phyloP scores from a whole-genome alignment of 805 yeast genomes.

The Kuraishia cidri region DNA sequence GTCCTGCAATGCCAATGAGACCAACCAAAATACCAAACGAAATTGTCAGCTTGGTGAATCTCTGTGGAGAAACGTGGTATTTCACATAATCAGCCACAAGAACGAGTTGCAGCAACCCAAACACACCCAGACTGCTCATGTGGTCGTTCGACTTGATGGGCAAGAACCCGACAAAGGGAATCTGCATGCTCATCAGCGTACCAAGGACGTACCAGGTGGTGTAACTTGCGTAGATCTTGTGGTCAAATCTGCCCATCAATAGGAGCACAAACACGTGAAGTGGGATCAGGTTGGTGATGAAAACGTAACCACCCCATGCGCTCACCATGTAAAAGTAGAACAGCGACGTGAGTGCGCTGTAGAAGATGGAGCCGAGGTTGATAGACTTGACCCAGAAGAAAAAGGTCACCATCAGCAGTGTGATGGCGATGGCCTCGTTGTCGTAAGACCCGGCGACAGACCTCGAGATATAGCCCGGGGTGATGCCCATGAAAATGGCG shows the following conservation, averaged over 20 bases:
- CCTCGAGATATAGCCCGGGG: constrained; percentile 97
- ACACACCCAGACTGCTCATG: constrained; percentile 96
- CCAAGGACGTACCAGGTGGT: constrained; percentile 97
- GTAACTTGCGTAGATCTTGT: constrained; percentile 80
- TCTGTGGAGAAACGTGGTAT: constrained; percentile 58
- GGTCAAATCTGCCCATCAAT: constrained; percentile 89
- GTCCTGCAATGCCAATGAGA: constrained; percentile 56
- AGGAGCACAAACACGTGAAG: constrained; percentile 86
- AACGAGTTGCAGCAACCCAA: constrained; percentile 88
- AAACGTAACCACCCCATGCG: constrained; percentile 99
- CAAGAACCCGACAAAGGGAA: constrained; percentile 95
- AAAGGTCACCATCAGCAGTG: constrained; percentile 90
- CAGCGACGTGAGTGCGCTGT: constrained; percentile 76
- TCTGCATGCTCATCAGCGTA: constrained; percentile 98
- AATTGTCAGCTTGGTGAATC: constrained; percentile 62
- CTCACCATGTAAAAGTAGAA: constrained; percentile 97
- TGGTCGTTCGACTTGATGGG: constrained; percentile 97
- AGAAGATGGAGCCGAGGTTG: constrained; percentile 82
- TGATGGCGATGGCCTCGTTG: constrained; percentile 97
- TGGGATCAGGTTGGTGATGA: constrained; percentile 95
- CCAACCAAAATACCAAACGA: constrained; percentile 51
- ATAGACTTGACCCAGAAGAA: constrained; percentile 93
- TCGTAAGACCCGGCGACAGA: constrained; percentile 99
- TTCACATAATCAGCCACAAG: constrained; percentile 79
- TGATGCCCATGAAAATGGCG: constrained; percentile 93